Base-by-base conservation (phyloP, 768 basidiomycete genomes). In the Panaeolus papilionaceus region DNA sequence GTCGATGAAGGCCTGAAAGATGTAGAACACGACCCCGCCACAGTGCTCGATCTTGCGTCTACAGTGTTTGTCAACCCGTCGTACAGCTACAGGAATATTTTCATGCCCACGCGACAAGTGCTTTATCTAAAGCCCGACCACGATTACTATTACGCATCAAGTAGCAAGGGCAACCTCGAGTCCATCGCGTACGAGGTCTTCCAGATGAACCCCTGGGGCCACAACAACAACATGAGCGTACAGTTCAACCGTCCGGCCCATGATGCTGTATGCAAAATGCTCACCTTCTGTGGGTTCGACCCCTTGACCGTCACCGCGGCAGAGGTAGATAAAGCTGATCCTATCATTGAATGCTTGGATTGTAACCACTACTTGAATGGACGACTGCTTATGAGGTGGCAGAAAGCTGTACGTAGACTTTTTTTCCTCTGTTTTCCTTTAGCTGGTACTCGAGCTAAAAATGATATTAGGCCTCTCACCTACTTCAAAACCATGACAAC, bases 1-100 rank as follows among this genome's bases (percentile, higher is more conserved):
- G 61, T 58, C 12, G 14, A 58, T 1, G 54, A 33, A 33, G 28
- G 33, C 14, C 9, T 28, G 28, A 33, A 37, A 8, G 54, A 37
- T 16, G 16, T 33, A 18, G 49, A 18, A 8, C 33, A 51, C 16
- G 64, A 66, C 62, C 61, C 23, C 16, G 12, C 64, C 20, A 64
- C 62, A 0, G 69, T 73, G 51, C 68, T 79, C 11, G 44, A 72
- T 26, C 70, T 79, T 1, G 77, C 78, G 0, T 75, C 75, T 4
- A 75, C 75, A 0, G 69, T 72, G 18, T 79, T 79, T 47, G 62
- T 26, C 23, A 74, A 71, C 37, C 44, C 61, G 16, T 49, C 63
- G 12, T 58, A 37, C 12, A 16, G n/a, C 39, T 16, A 28, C 14
- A 16, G 14, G 12, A 14, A 12, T 9, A 12, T 16, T 0, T 58